Evolutionary conservation across 495 filamentous ascomycete species (phyloP).

Genomic region (Bathelium albidoporum): DNA sequence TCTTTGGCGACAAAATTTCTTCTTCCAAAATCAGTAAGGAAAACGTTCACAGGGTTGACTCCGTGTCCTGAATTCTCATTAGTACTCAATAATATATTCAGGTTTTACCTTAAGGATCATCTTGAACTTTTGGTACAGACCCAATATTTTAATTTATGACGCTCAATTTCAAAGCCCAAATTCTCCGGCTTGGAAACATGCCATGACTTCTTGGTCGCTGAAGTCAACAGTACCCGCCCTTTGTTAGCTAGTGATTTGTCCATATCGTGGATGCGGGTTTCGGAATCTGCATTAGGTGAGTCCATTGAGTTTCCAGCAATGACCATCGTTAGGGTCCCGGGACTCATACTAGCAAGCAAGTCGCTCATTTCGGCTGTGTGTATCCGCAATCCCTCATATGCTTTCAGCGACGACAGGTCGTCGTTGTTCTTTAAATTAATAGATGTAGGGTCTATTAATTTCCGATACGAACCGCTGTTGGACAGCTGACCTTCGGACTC

Average conservation of each 20-base stretch:
- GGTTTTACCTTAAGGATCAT: background rate
- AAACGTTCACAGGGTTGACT: too few species aligned
- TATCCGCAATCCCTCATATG: conserved; percentile 77
- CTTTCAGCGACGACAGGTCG: conserved; percentile 56
- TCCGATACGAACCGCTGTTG: background rate
- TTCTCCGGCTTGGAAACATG: background rate
- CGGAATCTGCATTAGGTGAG: conserved; percentile 49
- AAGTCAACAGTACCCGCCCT: conserved; percentile 69
- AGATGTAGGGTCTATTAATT: conserved; percentile 51
- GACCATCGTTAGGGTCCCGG: conserved; percentile 70
- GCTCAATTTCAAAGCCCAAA: background rate
- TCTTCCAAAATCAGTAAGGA: too few species aligned
- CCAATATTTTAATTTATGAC: background rate
- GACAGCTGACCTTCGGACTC: conserved; percentile 33
- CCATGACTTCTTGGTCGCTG: conserved; percentile 31
- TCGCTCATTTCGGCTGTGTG: conserved; percentile 62
- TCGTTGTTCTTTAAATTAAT: conserved; percentile 58
- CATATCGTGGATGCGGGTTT: conserved; percentile 57
- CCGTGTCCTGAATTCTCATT: too few species aligned
- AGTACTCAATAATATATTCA: background rate
- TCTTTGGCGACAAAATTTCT: too few species aligned
- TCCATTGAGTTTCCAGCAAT: conserved; percentile 95
- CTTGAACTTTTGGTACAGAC: background rate
- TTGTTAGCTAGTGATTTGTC: conserved; percentile 65
- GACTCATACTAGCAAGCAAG: conserved; percentile 54